A percentile compares a stretch with the other conserved stretches of the same genome.
phyloP scores from a whole-genome alignment of 2,329 filamentous ascomycete species.

The Trichoderma sp. region DNA sequence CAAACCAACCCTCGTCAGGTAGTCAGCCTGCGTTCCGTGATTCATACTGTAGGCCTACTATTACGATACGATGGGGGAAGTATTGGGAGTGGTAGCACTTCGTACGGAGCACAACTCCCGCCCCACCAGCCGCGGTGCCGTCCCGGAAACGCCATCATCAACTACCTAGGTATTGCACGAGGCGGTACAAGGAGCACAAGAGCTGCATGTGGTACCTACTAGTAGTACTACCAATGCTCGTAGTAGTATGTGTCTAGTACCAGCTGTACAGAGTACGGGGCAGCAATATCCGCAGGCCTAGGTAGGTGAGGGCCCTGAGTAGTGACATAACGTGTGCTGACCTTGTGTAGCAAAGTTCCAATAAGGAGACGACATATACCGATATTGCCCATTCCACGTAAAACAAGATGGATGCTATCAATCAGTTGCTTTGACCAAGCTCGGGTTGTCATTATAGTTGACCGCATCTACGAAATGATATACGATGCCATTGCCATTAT shows the following conservation, averaged over 20 bases:
- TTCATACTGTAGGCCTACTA: too few relatives aligned
- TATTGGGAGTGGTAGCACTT: background rate
- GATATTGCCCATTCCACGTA: background rate
- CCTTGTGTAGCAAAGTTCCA: background rate
- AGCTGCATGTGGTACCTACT: background rate
- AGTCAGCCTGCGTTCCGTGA: background rate
- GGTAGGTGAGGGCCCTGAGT: background rate
- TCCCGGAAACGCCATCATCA: background rate
- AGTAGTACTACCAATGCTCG: background rate
- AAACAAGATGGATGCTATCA: background rate
- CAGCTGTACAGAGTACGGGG: background rate
- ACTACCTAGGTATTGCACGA: background rate
- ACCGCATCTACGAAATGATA: background rate
- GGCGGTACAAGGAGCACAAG: too few relatives aligned
- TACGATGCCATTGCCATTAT: background rate
- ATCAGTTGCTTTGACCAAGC: background rate
- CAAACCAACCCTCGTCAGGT: background rate
- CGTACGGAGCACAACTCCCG: background rate
- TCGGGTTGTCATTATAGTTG: background rate
- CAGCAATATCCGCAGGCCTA: background rate
- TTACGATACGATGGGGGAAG: too few relatives aligned
- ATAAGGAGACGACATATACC: background rate
- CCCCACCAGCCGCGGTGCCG: background rate
- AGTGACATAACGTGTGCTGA: background rate
- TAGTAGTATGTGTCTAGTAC: background rate